Evolutionary conservation across 2,329 filamentous ascomycete species (phyloP), one percentile per base, ranked within the genome.

Genomic region (Zymoseptoria brevis): DNA sequence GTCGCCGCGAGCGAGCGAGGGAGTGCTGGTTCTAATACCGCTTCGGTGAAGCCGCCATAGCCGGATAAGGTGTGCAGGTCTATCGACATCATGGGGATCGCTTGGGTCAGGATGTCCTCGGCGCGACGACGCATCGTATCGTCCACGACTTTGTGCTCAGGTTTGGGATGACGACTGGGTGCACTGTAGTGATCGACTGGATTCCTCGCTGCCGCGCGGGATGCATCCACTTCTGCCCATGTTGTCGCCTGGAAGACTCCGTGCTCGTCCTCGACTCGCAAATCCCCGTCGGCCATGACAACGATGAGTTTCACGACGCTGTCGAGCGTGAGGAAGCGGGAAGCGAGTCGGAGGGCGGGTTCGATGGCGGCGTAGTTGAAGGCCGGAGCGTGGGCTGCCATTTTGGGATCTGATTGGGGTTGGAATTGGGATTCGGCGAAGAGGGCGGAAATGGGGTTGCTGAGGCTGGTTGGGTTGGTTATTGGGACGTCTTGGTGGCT

Each of bases 201-300:
- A 21, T 52, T 21, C 21, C 22, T 52, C 19, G 21, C 13, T 24
- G 22, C 22, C 22, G 22, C 22, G n/a, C 11, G 50, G 52, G 35
- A 24, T 1, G 29, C 50, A 21, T 30, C 41, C 7, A 21, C 21
- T 48, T 13, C 50, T 2, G 19, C 19, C 55, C 19, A 57, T 26
- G 22, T 50, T 19, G 0, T 52, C 19, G 24, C 35, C 55, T 57
- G 6, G 41, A 48, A 55, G 24, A 21, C 9, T 35, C 45, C 13
- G 19, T 51, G 8, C 49, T n/a, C 19, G 8, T 9, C 30, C 5
- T 54, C 30, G 6, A 9, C 29, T 19, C 54, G 50, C 13, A 53
- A 8, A 19, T 51, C 53, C 11, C 57, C 57, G 21, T 58, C 57
- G 8, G 53, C 48, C 57, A 58, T 58, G 4, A 55, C 24, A 2